Base-by-base conservation (phyloP, 2,329 filamentous ascomycete species). In the Venturiaceae sp. region DNA sequence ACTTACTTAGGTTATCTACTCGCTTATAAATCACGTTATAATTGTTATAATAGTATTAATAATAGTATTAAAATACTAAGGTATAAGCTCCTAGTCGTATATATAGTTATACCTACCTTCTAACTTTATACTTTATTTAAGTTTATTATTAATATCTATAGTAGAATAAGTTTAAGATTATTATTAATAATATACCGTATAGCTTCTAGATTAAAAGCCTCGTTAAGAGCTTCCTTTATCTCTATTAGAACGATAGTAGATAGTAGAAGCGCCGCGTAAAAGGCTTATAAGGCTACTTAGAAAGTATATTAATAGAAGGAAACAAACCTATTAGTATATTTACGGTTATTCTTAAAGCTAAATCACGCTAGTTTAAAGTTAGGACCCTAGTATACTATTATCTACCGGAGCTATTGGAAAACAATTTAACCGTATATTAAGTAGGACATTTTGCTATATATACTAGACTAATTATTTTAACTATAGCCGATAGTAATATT, bases 371-470 rank as follows among this genome's bases (percentile, higher is more conserved):
- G 7, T 30, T 34, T 23, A 56, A 6, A 4, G 1, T 9, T 23
- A 59, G 62, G 70, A 72, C 59, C 69, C 69, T 6, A 69, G 66
- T 3, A 65, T 72, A 0, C 70, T 83, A 52, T 80, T 80, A 41
- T 76, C 74, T 0, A 68, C 75, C 0, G 80, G 80, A 5, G 69
- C 74, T 0, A 74, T 83, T 34, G 80, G 81, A 21, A 80, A 79
- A 63, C 78, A 82, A 23, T 83, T 83, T 64, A 83, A 77, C 3
- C 74, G 76, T 78, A 66, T 58, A 16, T 16, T 5, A 9, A 8
- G 8, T 36, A n/a, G 13, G 7, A 11, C 13, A 4, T 19, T 7
- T 34, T n/a, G 14, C 32, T 3, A 19, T 14, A 23, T 53, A 11
- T 9, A 26, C 1, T 23, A 5, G 6, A 16, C 11, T 41, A 56